Percentiles rank a stretch among this genome's conserved stretches.
These are phyloP conservation scores for Phaeoacremonium minimum DNA, from an alignment of 2,329 filamentous ascomycete species.

Conservation along the genomic window DNA sequence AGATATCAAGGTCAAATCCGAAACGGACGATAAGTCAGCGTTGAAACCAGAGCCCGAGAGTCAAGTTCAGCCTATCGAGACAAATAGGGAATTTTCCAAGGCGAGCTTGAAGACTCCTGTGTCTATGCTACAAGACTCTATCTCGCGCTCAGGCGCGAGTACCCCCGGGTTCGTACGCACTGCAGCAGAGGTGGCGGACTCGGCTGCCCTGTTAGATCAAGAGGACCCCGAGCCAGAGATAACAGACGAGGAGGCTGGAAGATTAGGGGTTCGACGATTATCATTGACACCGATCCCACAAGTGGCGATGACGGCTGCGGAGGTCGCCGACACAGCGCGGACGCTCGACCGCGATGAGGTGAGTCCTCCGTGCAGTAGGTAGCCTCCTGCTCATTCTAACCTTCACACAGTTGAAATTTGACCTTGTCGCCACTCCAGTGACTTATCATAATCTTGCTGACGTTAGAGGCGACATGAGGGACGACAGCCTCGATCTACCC, in stretches of 20 bases:
- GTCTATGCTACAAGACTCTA: too few species aligned
- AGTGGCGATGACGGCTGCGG: slow-evolving; percentile 35
- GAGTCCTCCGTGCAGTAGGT: too few species aligned
- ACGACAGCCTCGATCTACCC: slow-evolving; percentile 6
- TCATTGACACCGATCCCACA: slow-evolving; percentile 33
- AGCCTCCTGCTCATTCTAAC: too few species aligned
- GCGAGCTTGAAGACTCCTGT: too few species aligned
- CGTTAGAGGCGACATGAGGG: slow-evolving; percentile 4
- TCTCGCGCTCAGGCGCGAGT: slow-evolving; percentile 14
- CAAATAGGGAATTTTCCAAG: too few species aligned
- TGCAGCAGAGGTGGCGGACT: slow-evolving; percentile 28
- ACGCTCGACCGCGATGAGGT: slow-evolving; percentile 21
- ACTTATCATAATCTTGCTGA: slow-evolving; percentile 1
- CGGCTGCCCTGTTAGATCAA: slow-evolving; percentile 22
- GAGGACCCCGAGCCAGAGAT: slow-evolving; percentile 23
- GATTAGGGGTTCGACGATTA: slow-evolving; percentile 24
- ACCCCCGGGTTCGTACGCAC: slow-evolving; percentile 20
- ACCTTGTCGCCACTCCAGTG: not conserved
- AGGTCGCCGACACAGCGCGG: slow-evolving; percentile 37
- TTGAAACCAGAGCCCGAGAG: too few species aligned
- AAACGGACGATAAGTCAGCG: too few species aligned
- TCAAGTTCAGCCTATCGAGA: too few species aligned
- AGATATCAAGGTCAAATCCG: too few species aligned
- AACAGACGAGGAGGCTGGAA: slow-evolving; percentile 24
- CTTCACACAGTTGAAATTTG: slow-evolving; percentile 1